phyloP scores from a whole-genome alignment of 148 eudicot species.

The Polygonum aviculare region DNA sequence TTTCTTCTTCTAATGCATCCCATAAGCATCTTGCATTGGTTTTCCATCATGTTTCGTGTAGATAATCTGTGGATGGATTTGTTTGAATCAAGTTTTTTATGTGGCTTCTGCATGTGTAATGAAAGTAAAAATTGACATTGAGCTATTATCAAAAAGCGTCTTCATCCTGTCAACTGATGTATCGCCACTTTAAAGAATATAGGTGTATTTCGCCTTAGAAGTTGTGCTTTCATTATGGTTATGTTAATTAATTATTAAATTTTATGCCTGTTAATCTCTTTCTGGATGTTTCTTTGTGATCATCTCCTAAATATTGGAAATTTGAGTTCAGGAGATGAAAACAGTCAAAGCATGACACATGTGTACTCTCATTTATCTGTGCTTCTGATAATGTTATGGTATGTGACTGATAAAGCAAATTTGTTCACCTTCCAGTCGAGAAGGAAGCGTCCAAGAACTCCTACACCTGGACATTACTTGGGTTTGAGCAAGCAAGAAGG shows the following conservation, averaged over 20 bases:
- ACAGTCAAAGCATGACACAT: background rate
- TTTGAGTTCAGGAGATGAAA: background rate
- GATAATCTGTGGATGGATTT: background rate
- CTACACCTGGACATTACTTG: conserved; percentile 95
- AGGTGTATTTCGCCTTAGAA: background rate
- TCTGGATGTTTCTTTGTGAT: background rate
- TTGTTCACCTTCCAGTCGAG: conserved; percentile 59
- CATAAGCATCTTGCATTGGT: background rate
- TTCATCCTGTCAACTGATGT: background rate
- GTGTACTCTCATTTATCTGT: background rate
- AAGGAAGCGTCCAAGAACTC: conserved; percentile 96
- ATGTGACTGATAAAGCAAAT: background rate
- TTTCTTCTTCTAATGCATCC: background rate
- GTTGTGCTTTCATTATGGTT: background rate
- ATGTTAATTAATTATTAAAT: background rate
- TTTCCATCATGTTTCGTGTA: background rate
- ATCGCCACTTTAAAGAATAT: background rate
- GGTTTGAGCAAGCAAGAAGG: conserved; percentile 53
- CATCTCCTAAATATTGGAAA: background rate
- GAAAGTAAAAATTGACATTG: background rate
- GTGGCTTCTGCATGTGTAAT: background rate
- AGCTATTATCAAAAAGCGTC: background rate
- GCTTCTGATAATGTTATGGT: background rate
- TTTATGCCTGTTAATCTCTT: background rate
- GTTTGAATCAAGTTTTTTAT: background rate